Percentiles rank a stretch among this genome's conserved stretches.
phyloP scores from a whole-genome alignment of 257 asterid species.

The Solanum sitiens region DNA sequence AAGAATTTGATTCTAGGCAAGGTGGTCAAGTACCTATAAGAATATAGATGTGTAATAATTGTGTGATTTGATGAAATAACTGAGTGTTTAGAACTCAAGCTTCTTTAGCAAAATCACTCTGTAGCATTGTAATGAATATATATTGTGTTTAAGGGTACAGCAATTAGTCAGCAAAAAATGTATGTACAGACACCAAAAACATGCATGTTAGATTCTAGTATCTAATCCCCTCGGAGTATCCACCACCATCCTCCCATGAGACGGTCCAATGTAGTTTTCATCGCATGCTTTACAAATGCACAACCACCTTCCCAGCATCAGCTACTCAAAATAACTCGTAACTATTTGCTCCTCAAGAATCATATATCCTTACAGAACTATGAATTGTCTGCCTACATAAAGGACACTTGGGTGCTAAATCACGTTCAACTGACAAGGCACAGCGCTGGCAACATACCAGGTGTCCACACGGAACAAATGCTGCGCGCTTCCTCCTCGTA shows the following conservation, averaged over 20 bases:
- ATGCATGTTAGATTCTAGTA: not conserved
- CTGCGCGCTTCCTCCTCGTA: constrained; percentile 68
- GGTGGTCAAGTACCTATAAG: not conserved
- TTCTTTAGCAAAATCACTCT: not conserved
- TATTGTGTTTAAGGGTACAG: not conserved
- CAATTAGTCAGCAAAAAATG: not conserved
- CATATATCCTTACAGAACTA: constrained; percentile 60
- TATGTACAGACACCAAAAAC: not conserved
- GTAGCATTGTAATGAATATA: not conserved
- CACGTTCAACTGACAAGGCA: constrained; percentile 68
- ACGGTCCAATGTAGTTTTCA: not conserved
- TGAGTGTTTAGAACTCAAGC: not conserved
- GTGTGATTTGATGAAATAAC: not conserved
- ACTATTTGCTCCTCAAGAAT: constrained; percentile 29
- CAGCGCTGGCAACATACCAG: constrained; percentile 82
- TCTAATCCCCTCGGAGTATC: not conserved
- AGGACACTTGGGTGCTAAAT: constrained; percentile 64
- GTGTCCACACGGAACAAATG: constrained; percentile 92
- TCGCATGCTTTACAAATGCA: not conserved
- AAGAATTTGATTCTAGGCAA: not conserved
- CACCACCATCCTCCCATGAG: not conserved
- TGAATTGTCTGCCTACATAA: constrained; percentile 74
- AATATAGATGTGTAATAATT: not conserved
- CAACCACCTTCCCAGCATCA: not conserved
- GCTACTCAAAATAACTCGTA: not conserved